phyloP scores from a whole-genome alignment of 169 alveolate genomes.

The Cryptosporidium andersoni region DNA sequence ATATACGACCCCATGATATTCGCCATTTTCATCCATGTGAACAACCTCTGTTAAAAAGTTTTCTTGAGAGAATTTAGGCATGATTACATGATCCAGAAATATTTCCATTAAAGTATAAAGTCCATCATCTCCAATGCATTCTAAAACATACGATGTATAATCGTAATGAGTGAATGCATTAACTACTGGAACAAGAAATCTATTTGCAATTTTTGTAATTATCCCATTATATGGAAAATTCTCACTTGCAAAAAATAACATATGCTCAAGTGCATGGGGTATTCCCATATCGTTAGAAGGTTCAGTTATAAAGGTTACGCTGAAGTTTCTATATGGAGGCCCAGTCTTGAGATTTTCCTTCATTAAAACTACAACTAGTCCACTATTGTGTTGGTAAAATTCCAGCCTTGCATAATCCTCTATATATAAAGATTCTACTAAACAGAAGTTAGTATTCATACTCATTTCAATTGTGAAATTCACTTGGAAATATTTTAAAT shows the following conservation, averaged over 20 bases:
- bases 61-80: slow-evolving; percentile 39
- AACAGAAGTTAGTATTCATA: background rate
- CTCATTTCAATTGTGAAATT: too few relatives aligned
- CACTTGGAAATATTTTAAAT: background rate
- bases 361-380: slow-evolving; percentile 42
- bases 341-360: slow-evolving; percentile 11
- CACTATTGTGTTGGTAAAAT: slow-evolving; percentile 42
- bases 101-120: slow-evolving; percentile 24
- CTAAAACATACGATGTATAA: slow-evolving; percentile 54
- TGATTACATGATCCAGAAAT: slow-evolving; percentile 44
- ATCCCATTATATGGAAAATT: slow-evolving; percentile 48
- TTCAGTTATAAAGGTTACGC: slow-evolving; percentile 28
- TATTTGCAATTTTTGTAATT: slow-evolving; percentile 42
- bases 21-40: slow-evolving; percentile 45
- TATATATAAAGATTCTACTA: slow-evolving; percentile 3
- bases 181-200: slow-evolving; percentile 22
- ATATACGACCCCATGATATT: slow-evolving; percentile 66
- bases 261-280: slow-evolving; percentile 67
- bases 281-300: slow-evolving; percentile 58
- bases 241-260: slow-evolving; percentile 35
- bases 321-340: slow-evolving; percentile 39
- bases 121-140: slow-evolving; percentile 12
- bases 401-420: slow-evolving; percentile 29
- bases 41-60: slow-evolving; percentile 57
- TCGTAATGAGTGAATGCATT: slow-evolving; percentile 59